Percentiles rank a stretch among this genome's conserved stretches.
These are phyloP conservation scores for Firmiana major DNA, from an alignment of 345 rosid species.

Conservation along the genomic window DNA sequence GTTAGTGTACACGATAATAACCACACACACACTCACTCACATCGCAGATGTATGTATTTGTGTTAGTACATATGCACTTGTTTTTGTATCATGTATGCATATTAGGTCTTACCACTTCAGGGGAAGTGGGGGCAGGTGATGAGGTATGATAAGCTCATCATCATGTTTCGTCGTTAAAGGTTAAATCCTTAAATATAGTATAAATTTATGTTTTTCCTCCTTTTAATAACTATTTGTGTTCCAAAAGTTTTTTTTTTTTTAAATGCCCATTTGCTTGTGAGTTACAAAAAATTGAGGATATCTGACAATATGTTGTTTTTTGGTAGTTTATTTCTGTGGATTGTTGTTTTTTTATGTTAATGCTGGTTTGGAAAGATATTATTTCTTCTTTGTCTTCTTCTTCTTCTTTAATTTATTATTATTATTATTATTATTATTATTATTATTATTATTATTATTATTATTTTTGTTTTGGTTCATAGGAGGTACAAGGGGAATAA, in stretches of 20 bases:
- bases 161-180: background rate
- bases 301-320: background rate
- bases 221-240: background rate
- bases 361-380: background rate
- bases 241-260: background rate
- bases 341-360: background rate
- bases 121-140: background rate
- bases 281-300: background rate
- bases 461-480: too few relatives aligned
- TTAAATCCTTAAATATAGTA: background rate
- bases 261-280: background rate
- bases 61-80: background rate
- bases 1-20: background rate
- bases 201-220: background rate
- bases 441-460: too few relatives aligned
- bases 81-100: background rate
- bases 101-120: background rate
- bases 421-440: too few relatives aligned
- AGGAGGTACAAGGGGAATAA: too few relatives aligned
- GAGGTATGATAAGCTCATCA: background rate
- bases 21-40: too few relatives aligned
- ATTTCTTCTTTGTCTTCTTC: too few relatives aligned
- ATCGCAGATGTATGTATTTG: too few relatives aligned
- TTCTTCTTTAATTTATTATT: too few relatives aligned
- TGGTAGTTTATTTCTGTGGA: background rate